Evolutionary conservation across 208 protist genomes (phyloP).

Genomic region (Naegleria lovaniensis): DNA sequence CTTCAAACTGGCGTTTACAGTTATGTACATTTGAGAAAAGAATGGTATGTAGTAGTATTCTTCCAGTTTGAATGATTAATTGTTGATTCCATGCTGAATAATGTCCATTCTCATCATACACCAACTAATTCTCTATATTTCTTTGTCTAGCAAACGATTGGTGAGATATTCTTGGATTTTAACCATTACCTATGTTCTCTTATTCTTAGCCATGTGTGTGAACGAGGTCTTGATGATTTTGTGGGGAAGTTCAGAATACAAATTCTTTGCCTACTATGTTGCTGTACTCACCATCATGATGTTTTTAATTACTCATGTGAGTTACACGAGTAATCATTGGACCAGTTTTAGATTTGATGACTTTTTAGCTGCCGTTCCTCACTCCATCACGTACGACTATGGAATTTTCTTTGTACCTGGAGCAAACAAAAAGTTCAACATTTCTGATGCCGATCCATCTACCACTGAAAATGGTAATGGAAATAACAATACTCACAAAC

Average conservation of each 20-base stretch:
- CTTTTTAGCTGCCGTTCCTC: neutral
- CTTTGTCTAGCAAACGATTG: neutral
- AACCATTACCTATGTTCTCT: neutral
- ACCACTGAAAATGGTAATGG: too few relatives aligned
- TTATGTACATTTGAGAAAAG: neutral
- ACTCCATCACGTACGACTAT: neutral
- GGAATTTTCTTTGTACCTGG: neutral
- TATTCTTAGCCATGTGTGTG: neutral
- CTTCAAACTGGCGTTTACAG: neutral
- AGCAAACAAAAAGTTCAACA: neutral
- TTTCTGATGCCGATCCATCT: neutral
- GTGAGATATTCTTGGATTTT: neutral
- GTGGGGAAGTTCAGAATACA: neutral
- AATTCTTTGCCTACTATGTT: neutral
- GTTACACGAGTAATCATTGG: neutral
- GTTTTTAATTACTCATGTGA: neutral
- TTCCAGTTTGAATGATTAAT: too few relatives aligned
- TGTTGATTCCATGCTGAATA: too few relatives aligned
- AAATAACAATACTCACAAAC: too few relatives aligned
- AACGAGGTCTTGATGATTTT: neutral
- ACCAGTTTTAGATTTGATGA: neutral
- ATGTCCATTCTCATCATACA: too few relatives aligned
- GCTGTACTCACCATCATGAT: neutral
- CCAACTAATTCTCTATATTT: too few relatives aligned
- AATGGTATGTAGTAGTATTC: neutral